A percentile compares a stretch with the other conserved stretches of the same genome.
phyloP scores from a whole-genome alignment of 1,284 basidiomycete genomes.

The Agroathelia rolfsii region DNA sequence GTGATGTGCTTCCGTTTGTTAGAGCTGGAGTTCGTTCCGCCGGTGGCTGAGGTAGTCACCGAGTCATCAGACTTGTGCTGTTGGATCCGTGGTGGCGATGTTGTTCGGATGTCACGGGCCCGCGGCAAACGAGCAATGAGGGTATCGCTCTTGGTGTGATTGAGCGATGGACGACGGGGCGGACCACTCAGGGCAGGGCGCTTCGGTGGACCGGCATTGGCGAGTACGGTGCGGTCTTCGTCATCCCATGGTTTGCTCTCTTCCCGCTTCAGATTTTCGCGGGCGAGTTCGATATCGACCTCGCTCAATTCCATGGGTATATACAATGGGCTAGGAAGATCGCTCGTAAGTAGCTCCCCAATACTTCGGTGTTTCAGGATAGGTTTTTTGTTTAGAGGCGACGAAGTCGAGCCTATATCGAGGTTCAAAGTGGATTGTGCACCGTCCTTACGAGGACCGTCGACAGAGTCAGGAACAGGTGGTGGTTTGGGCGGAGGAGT shows the following conservation, averaged over 20 bases:
- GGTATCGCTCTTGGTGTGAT: conserved; percentile 80
- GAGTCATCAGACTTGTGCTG: neutral
- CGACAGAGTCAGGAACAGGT: conserved; percentile 25
- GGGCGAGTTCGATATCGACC: conserved; percentile 23
- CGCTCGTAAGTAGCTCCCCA: conserved; percentile 73
- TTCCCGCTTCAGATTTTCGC: conserved; percentile 16
- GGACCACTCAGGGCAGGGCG: too few relatives aligned
- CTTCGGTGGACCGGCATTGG: conserved; percentile 14
- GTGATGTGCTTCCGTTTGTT: conserved; percentile 80
- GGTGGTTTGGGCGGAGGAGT: conserved; percentile 38
- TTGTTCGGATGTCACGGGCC: conserved; percentile 44
- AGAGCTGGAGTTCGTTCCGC: conserved; percentile 9
- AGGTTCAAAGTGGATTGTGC: conserved; percentile 24
- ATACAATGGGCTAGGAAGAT: conserved; percentile 45
- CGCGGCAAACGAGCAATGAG: conserved; percentile 53
- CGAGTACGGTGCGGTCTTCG: conserved; percentile 12
- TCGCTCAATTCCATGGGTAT: conserved; percentile 28
- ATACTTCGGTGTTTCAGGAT: conserved; percentile 96
- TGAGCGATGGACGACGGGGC: conserved; percentile 37
- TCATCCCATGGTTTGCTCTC: conserved; percentile 17
- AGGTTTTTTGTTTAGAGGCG: conserved; percentile 54
- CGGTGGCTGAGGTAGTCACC: conserved; percentile 5
- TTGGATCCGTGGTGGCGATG: conserved; percentile 57
- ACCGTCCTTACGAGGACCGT: conserved; percentile 20
- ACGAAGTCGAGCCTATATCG: conserved; percentile 25